These are phyloP conservation scores for Carex arenaria DNA, from an alignment of 202 grass and related monocot genomes.

Conservation along the genomic window DNA sequence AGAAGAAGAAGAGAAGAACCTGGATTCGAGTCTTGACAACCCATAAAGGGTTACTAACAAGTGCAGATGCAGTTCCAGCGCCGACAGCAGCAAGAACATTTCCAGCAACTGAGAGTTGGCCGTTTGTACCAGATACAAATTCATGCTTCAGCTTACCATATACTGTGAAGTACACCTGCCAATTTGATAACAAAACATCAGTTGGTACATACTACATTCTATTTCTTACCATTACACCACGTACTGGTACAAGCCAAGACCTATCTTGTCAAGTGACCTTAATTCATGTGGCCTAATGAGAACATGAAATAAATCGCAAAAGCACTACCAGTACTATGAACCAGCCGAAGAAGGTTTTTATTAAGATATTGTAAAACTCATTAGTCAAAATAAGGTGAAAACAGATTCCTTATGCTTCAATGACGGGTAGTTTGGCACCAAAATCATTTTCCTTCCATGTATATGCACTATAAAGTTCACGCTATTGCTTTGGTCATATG, in stretches of 20 bases:
- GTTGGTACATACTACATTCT: not conserved
- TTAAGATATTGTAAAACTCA: not conserved
- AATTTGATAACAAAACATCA: not conserved
- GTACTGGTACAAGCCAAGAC: not conserved
- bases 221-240: not conserved
- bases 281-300: not conserved
- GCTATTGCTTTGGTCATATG: not conserved
- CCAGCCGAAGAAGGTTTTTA: not conserved
- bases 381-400: not conserved
- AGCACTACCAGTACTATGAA: not conserved
- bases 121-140: slow-evolving; percentile 33
- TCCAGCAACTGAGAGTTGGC: slow-evolving; percentile 45
- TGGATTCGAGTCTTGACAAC: slow-evolving; percentile 91
- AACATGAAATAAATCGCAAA: not conserved
- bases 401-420: not conserved
- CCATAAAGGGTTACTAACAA: slow-evolving; percentile 81
- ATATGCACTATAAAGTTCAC: not conserved
- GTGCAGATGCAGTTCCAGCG: slow-evolving; percentile 72
- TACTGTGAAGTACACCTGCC: slow-evolving; percentile 78
- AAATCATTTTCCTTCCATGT: not conserved
- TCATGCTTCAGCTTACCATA: slow-evolving; percentile 72
- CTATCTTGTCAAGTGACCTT: not conserved
- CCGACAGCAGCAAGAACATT: slow-evolving; percentile 72
- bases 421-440: not conserved
- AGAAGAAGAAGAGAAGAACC: slow-evolving; percentile 36